Evolutionary conservation across 306 rosid species (phyloP), one percentile per base, ranked within the genome.

Genomic region (Inga leiocalycina): DNA sequence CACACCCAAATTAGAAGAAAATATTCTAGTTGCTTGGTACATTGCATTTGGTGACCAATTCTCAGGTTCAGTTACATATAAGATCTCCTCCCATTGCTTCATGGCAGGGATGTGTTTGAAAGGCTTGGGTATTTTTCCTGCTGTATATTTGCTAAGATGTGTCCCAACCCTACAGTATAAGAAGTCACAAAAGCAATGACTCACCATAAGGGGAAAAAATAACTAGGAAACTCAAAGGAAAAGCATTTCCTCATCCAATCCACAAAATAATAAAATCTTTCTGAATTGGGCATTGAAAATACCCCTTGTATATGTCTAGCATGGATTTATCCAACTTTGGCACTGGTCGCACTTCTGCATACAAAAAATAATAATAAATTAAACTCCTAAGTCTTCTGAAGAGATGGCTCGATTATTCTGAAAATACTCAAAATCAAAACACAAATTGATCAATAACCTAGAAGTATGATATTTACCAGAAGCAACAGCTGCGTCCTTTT

Each of bases 41-140:
- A 93, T 79, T 2, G 97, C 98, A 89, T 91, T 90, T 54, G 99
- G 97, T 10, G 99, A 96, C 99, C 98, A 96, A 16, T 91, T 93
- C 71, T 93, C 94, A 56, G 99, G 99, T 86, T 92, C 96, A 10
- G 98, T 96, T 54, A 93, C 24, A 81, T 93, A 91, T n/a, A 96
- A 80, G 70, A 88, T 81, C 83, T 92, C 93, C 83, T 96, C 99
- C 99, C 98, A 96, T 12, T 69, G 89, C 57, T 79, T 76, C 93
- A 90, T 80, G 34, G 97, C 81, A 71, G 98, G 90, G 69, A 96
- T 92, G 85, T 77, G 90, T 76, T 96, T 96, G 78, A 96, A 88
- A 66, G 96, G 91, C 83, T 89, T 91, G 75, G 99, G 99, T 43
- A 96, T 74, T 89, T 87, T 90, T 4, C 99, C 99, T 14, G 85